Conservation (phyloP, 768 basidiomycete genomes). For the Mycena leptocephala region DNA sequence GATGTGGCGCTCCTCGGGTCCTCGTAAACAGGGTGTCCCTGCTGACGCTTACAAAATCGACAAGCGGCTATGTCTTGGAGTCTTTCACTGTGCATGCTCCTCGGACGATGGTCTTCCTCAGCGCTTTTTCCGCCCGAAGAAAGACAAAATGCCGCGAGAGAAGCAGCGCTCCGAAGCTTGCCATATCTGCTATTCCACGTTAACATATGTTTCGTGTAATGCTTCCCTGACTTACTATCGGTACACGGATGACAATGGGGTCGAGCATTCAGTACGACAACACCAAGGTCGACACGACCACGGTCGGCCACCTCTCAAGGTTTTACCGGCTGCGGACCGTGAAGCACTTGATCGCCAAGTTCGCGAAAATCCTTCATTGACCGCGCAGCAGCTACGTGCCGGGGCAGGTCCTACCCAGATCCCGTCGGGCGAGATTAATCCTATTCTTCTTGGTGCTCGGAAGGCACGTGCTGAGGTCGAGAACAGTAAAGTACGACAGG, state of each 20-base stretch:
- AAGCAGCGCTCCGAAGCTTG: slow-evolving; percentile 5
- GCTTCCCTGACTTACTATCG: slow-evolving; percentile 1
- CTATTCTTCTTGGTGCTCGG: slow-evolving; percentile 4
- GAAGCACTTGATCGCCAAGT: slow-evolving; percentile 12
- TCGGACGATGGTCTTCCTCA: background rate
- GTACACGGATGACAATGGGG: background rate
- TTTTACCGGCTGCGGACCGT: background rate
- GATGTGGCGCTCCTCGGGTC: slow-evolving; percentile 12
- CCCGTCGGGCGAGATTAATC: slow-evolving; percentile 10
- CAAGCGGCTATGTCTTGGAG: background rate
- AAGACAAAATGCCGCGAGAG: background rate
- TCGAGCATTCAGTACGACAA: background rate
- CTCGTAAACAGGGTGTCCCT: slow-evolving; percentile 4
- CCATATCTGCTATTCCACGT: background rate
- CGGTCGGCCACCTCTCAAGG: background rate
- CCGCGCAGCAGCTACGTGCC: slow-evolving; percentile 11
- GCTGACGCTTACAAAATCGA: background rate
- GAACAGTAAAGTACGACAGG: slow-evolving; percentile 16
- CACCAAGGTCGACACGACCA: slow-evolving; percentile 13
- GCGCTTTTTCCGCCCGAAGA: slow-evolving; percentile 16
- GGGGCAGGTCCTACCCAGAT: slow-evolving; percentile 9
- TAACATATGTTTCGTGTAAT: background rate
- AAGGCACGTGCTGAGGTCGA: slow-evolving; percentile 21
- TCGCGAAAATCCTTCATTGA: slow-evolving; percentile 1
- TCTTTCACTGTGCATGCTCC: background rate